Evolutionary conservation across 1,139 yeast species (phyloP), one percentile per base, ranked within the genome.

Genomic region (Debaryomyces subglobosus): DNA sequence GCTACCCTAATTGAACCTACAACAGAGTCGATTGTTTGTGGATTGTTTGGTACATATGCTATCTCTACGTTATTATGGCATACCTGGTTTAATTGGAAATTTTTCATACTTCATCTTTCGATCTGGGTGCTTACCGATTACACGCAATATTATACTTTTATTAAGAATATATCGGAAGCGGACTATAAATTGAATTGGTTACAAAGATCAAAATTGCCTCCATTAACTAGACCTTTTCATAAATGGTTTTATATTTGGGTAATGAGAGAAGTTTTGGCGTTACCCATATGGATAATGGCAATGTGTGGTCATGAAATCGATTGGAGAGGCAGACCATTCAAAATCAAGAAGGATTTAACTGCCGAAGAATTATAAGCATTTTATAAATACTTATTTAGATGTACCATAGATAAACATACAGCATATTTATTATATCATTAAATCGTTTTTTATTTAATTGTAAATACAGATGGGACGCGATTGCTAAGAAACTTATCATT

Each of bases 1-100:
- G 97, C 97, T 1, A 90, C 97, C 0, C 65, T 90, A 46, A 71
- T 89, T 24, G 97, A 90, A 61, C 97, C 97, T 6, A 81, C 94
- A 5, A 90, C 97, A 0, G 97, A 90, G 63, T 79, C 87, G 44
- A 57, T 90, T 3, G 66, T 89, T 1, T 78, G 85, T 57, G 95
- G 95, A 0, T 38, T 80, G 0, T 80, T 78, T 64, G 96, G 96
- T 6, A 72, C 86, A 1, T 81, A 75, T 59, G 86, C 86, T 1
- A 55, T 84, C 1, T 74, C 84, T 16, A 72, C 75, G 3, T 53
- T 85, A n/a, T 66, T 81, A 39, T 68, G 72, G 50, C 53, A 62
- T 29, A 57, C 62, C 25, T 54, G 58, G 46, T 74, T 76, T 58
- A 63, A 66, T 46, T 61, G 62, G 62, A 49, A 57, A 47, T 74